These are phyloP conservation scores for Paramecium tetraurelia DNA, from an alignment of 73 alveolate species.

Conservation along the genomic window DNA sequence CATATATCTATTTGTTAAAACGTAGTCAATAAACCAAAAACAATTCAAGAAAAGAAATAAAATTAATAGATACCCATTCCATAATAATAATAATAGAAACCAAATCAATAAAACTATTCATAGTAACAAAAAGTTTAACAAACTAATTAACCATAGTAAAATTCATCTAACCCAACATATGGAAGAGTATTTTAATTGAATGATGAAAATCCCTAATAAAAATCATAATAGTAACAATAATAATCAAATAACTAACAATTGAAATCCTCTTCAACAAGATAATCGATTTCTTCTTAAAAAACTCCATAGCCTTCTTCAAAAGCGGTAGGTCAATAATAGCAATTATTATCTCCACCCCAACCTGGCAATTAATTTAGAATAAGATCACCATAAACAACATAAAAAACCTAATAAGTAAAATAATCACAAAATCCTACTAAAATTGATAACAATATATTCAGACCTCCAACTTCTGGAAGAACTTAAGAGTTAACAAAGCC, in stretches of 20 bases:
- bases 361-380: not conserved
- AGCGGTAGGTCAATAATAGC: not conserved
- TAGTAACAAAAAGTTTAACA: not conserved
- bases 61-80: not conserved
- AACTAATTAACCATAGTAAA: not conserved
- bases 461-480: constrained; percentile 26
- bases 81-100: not conserved
- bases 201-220: not conserved
- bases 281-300: not conserved
- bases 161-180: not conserved
- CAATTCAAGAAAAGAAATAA: constrained; percentile 55
- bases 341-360: not conserved
- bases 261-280: not conserved
- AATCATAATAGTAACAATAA: not conserved
- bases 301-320: not conserved
- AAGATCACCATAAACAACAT: not conserved
- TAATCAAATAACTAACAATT: not conserved
- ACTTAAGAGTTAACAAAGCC: not conserved
- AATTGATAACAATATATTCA: not conserved
- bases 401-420: not conserved
- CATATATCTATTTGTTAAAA: constrained; percentile 77
- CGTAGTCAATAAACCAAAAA: constrained; percentile 71
- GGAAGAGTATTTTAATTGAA: not conserved
- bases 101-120: not conserved
- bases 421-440: not conserved